Conservation (phyloP, 352 stramenopile genomes). For the Lagenidium sp. region DNA sequence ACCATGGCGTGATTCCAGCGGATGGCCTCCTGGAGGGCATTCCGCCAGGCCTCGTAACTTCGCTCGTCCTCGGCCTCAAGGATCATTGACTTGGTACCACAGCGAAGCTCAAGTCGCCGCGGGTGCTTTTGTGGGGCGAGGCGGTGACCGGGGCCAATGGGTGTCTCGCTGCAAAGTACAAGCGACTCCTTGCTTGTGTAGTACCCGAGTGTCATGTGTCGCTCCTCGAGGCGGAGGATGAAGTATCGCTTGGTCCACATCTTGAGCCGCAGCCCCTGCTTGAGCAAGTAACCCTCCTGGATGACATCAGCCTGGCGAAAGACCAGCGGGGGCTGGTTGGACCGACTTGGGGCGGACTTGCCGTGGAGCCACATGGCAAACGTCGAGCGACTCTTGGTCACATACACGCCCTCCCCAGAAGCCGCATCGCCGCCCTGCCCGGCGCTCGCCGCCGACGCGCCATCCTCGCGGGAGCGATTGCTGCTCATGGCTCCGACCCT, state of each 20-base stretch:
- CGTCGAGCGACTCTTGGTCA: conserved; percentile 77
- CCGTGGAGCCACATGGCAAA: conserved; percentile 83
- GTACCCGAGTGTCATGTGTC: conserved; percentile 83
- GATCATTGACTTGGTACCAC: conserved; percentile 60
- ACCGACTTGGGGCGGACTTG: conserved; percentile 43
- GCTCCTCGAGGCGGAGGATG: conserved; percentile 78
- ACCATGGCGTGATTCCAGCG: conserved; percentile 86
- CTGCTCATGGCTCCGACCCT: conserved; percentile 13
- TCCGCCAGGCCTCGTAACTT: conserved; percentile 51
- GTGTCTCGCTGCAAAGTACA: conserved; percentile 70
- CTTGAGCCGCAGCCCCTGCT: conserved; percentile 71
- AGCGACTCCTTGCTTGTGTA: conserved; percentile 82
- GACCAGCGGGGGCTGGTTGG: conserved; percentile 42
- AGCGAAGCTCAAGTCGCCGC: conserved; percentile 55
- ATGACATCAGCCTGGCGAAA: conserved; percentile 82
- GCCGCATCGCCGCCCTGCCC: conserved; percentile 7
- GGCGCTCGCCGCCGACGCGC: conserved; percentile 4
- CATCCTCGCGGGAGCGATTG: conserved; percentile 9
- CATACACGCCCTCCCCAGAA: conserved; percentile 62
- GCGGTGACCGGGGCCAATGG: conserved; percentile 63
- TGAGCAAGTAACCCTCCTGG: conserved; percentile 78
- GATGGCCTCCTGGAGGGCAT: conserved; percentile 68
- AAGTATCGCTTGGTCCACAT: conserved; percentile 83
- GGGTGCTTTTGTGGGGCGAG: conserved; percentile 42
- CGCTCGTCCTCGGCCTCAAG: conserved; percentile 64